Evolutionary conservation across 2,329 filamentous ascomycete genomes (phyloP).

Genomic region (Furcasterigmium sp.): DNA sequence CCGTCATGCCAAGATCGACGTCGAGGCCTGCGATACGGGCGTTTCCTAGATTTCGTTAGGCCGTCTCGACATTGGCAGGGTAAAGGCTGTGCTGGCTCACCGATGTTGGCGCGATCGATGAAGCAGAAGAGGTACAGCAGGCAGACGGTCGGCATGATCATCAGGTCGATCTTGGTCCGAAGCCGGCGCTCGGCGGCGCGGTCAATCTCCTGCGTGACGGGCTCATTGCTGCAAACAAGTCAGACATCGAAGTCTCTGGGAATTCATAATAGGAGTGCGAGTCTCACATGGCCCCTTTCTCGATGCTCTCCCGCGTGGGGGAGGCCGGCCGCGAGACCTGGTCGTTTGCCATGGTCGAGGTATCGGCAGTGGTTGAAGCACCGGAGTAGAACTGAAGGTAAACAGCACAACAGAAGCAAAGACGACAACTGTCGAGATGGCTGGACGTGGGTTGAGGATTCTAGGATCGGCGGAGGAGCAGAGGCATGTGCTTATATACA

Average conservation of each 20-base stretch:
- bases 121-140: constrained; percentile 36
- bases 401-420: too few species aligned
- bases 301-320: background rate
- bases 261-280: background rate
- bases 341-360: background rate
- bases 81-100: constrained; percentile 9
- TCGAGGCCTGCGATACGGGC: constrained; percentile 37
- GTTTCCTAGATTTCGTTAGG: too few species aligned
- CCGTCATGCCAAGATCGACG: constrained; percentile 32
- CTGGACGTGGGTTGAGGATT: too few species aligned
- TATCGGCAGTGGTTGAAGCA: too few species aligned
- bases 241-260: background rate
- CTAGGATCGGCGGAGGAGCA: too few species aligned
- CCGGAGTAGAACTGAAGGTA: too few species aligned
- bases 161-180: constrained; percentile 33
- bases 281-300: background rate
- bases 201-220: constrained; percentile 11
- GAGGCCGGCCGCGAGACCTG: background rate
- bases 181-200: constrained; percentile 27
- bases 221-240: background rate
- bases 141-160: constrained; percentile 34
- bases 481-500: too few species aligned
- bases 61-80: too few species aligned
- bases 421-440: too few species aligned
- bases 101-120: constrained; percentile 39